phyloP scores from a whole-genome alignment of 2,329 filamentous ascomycete species.

The Paecilomyces variotii region DNA sequence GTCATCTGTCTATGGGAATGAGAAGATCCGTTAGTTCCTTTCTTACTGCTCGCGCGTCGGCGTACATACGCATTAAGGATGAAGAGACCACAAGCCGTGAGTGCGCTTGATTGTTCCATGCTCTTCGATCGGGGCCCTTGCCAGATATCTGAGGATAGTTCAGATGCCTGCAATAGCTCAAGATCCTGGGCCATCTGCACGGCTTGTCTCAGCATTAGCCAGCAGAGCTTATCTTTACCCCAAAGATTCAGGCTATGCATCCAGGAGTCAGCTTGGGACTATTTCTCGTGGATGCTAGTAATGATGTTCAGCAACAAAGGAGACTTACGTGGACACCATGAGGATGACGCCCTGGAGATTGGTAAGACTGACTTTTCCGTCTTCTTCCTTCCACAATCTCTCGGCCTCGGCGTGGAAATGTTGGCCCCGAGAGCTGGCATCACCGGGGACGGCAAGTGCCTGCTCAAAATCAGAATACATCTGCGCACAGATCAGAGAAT shows the following conservation, averaged over 20 bases:
- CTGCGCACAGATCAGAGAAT: conserved; percentile 12
- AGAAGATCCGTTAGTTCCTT: conserved; percentile 5
- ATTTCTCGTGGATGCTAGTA: not conserved
- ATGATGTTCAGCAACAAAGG: not conserved
- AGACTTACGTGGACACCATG: conserved; percentile 17
- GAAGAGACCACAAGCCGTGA: conserved; percentile 24
- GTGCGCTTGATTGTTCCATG: conserved; percentile 14
- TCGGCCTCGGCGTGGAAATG: conserved; percentile 30
- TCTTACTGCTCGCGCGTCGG: not conserved
- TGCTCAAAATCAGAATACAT: conserved; percentile 28
- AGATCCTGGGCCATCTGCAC: conserved; percentile 24
- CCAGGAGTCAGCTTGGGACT: not conserved
- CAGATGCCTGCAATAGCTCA: conserved; percentile 15
- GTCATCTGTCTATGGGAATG: conserved; percentile 19
- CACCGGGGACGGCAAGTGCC: conserved; percentile 17
- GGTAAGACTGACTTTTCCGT: conserved; percentile 21
- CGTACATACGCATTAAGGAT: conserved; percentile 20
- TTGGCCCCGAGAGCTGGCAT: conserved; percentile 22
- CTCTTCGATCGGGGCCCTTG: conserved; percentile 8
- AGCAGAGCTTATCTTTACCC: conserved; percentile 18
- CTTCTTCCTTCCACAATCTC: conserved; percentile 27
- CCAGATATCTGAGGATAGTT: conserved; percentile 5
- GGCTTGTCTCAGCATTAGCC: conserved; percentile 25
- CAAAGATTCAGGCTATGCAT: conserved; percentile 17
- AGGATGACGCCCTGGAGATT: conserved; percentile 30